phyloP scores from a whole-genome alignment of 257 asterid species.

The Petunia axillaris region DNA sequence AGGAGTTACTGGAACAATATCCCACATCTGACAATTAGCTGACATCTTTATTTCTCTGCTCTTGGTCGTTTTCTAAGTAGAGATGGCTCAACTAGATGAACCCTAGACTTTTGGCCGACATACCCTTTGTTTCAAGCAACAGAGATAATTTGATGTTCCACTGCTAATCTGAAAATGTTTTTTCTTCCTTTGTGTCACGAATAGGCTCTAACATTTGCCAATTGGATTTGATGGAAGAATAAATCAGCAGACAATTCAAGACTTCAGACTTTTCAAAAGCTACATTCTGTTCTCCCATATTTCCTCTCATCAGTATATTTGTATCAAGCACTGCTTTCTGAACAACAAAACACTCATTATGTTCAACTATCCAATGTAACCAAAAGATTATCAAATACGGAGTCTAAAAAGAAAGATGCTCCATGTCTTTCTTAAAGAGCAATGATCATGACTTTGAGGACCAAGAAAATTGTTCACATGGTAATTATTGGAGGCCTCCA shows the following conservation, averaged over 20 bases:
- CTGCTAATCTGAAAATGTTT: conserved; percentile 11
- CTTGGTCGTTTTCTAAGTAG: not conserved
- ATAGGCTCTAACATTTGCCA: not conserved
- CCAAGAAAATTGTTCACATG: not conserved
- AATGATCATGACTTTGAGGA: not conserved
- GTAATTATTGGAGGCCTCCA: conserved; percentile 2
- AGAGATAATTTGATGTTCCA: conserved; percentile 15
- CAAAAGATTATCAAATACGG: not conserved
- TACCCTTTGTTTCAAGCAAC: conserved; percentile 16
- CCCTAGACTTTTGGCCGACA: not conserved
- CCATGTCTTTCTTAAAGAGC: not conserved
- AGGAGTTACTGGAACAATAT: not conserved
- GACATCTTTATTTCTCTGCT: not conserved
- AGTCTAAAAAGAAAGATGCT: conserved; percentile 3
- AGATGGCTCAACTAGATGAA: conserved; percentile 16
- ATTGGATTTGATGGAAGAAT: not conserved
- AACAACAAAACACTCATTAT: conserved; percentile 21
- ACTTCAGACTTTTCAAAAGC: not conserved
- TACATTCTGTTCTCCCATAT: conserved; percentile 11
- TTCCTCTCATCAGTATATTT: conserved; percentile 12
- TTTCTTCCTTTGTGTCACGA: not conserved
- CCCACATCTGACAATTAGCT: not conserved
- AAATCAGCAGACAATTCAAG: not conserved
- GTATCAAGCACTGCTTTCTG: not conserved
- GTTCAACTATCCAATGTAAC: conserved; percentile 1